phyloP scores from a whole-genome alignment of 805 yeast genomes.

The Spathaspora hagerdaliae region DNA sequence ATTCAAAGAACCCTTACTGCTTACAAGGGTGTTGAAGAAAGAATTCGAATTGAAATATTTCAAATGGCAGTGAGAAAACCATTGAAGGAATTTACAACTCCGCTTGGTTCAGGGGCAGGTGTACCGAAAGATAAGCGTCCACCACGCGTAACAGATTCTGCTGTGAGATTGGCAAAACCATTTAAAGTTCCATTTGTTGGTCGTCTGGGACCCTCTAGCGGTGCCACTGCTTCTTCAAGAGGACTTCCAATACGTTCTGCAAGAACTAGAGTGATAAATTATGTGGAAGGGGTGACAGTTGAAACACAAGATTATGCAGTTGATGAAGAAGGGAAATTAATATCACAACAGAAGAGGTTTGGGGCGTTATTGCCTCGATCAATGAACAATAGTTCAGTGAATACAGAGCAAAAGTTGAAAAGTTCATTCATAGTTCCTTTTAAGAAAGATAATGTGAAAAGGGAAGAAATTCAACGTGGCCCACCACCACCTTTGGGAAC shows the following conservation, averaged over 20 bases:
- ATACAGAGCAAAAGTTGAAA: slow-evolving; percentile 36
- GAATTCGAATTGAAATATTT: too few relatives aligned
- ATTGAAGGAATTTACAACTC: slow-evolving; percentile 38
- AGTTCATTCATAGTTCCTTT: slow-evolving; percentile 60
- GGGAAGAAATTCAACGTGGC: slow-evolving; percentile 26
- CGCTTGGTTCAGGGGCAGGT: slow-evolving; percentile 68
- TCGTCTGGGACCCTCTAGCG: slow-evolving; percentile 1
- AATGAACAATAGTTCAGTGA: slow-evolving; percentile 28
- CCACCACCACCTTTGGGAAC: slow-evolving; percentile 88
- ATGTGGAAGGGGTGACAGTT: slow-evolving; percentile 14
- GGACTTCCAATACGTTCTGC: slow-evolving; percentile 22
- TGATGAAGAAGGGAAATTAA: slow-evolving; percentile 29
- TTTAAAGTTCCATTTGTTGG: slow-evolving; percentile 60
- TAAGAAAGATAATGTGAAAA: slow-evolving; percentile 30
- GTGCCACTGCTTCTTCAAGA: slow-evolving; percentile 6
- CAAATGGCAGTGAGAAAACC: slow-evolving; percentile 25
- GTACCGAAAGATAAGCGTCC: slow-evolving; percentile 54
- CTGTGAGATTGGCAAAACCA: slow-evolving; percentile 55
- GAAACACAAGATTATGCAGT: slow-evolving; percentile 20
- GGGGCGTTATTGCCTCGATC: slow-evolving; percentile 64
- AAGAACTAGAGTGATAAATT: slow-evolving; percentile 27
- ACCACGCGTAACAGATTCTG: slow-evolving; percentile 49
- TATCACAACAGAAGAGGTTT: slow-evolving; percentile 24
- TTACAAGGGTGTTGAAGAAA: too few relatives aligned
- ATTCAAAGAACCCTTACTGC: too few relatives aligned